Evolutionary conservation across 352 stramenopile genomes (phyloP), one percentile per base, ranked within the genome.

Genomic region (Globisporangium yorkense): DNA sequence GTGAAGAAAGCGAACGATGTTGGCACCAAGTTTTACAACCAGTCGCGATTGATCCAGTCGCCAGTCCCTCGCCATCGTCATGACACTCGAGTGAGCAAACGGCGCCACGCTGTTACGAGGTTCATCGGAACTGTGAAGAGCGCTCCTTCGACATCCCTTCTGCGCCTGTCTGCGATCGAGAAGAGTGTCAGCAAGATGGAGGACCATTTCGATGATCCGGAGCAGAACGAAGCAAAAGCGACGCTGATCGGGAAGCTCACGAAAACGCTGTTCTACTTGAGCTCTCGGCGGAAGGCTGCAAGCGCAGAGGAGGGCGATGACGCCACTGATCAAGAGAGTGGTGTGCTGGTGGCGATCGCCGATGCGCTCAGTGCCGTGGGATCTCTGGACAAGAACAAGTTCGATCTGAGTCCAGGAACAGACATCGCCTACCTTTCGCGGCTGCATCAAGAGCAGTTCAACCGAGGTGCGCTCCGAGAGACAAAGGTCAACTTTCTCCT

Each of bases 331-430:
- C 44, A 24, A 6, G 57, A 63, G 29, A 63, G 27, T n/a, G 53
- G 27, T 21, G 43, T 66, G 31, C 31, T 62, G 1, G 53, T 68
- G 4, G 67, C 67, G 31, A 70, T 91, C 51, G 81, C 81, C 10
- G 65, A 89, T 62, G 72, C 66, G 18, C 75, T 94, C 43, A 84
- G 84, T 5, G 77, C 87, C 43, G 54, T 92, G 35, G 84, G 84
- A 12, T 66, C 76, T 12, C 73, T 89, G 27, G 74, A 89, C 64
- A 55, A 66, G 1, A 71, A 72, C 43, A 70, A 80, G 20, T 84
- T 85, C 46, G 72, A 91, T n/a, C 53, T 92, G 33, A 90, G 69
- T 35, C 73, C 71, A 44, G 77, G 72, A 31, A 57, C 76, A 29
- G 59, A 89, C 21, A 56, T 63, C 13, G 67, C 71, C 7, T 65